These are phyloP conservation scores for Pseudevernia furfuracea DNA, from an alignment of 495 filamentous ascomycete species.

Conservation along the genomic window DNA sequence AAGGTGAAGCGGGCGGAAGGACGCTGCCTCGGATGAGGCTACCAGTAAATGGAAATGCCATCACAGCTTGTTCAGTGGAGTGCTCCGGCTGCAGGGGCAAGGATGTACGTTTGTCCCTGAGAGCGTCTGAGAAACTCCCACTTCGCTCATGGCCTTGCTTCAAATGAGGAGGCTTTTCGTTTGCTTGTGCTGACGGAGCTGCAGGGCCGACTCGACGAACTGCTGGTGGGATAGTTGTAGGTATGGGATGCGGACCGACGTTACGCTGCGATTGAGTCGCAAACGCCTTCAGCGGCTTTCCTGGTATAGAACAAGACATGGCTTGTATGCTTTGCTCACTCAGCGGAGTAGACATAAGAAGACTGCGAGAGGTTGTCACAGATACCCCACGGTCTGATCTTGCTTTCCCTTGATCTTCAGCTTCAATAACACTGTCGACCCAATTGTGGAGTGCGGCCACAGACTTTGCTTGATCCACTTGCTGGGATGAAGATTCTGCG, in stretches of 20 bases:
- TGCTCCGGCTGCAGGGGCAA: conserved; percentile 41
- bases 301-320: conserved; percentile 77
- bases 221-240: conserved; percentile 43
- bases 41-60: conserved; percentile 64
- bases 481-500: conserved; percentile 39
- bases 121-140: conserved; percentile 78
- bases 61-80: conserved; percentile 40
- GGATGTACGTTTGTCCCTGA: conserved; percentile 64
- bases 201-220: conserved; percentile 28
- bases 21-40: conserved; percentile 78
- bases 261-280: conserved; percentile 36
- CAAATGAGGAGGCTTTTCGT: conserved; percentile 29
- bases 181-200: conserved; percentile 24
- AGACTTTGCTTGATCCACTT: conserved; percentile 33
- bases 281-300: conserved; percentile 46
- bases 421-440: conserved; percentile 42
- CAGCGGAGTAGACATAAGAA: conserved; percentile 35
- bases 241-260: conserved; percentile 58
- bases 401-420: conserved; percentile 32
- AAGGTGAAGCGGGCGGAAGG: conserved; percentile 66
- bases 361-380: conserved; percentile 38
- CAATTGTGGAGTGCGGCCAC: conserved; percentile 35
- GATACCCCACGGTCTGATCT: conserved; percentile 41
- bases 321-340: conserved; percentile 59
- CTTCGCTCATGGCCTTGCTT: conserved; percentile 59